Conservation (phyloP, 148 eudicot genomes). For the Cornus controversa region DNA sequence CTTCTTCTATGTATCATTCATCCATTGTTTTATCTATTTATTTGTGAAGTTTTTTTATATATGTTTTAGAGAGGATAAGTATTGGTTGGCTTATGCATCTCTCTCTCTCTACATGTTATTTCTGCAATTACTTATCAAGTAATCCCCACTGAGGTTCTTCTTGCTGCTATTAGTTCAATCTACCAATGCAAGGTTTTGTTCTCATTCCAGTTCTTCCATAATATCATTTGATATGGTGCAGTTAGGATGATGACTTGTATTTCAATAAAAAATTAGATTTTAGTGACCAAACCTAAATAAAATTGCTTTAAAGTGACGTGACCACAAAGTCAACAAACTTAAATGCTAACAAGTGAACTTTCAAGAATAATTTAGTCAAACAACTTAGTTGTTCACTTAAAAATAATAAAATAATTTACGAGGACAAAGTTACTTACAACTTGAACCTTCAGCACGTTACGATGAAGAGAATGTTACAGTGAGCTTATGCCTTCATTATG, state of each 20-base stretch:
- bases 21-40: not conserved
- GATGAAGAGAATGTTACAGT: too few species aligned
- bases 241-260: not conserved
- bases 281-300: too few species aligned
- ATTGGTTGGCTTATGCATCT: not conserved
- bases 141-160: constrained; percentile 79
- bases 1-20: not conserved
- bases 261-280: not conserved
- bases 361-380: too few species aligned
- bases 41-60: not conserved
- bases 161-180: constrained; percentile 69
- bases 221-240: not conserved
- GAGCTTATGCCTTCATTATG: too few species aligned
- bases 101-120: constrained; percentile 54
- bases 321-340: too few species aligned
- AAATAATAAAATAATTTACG: too few species aligned
- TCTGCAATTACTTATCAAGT: constrained; percentile 84
- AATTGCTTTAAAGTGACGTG: too few species aligned
- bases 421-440: too few species aligned
- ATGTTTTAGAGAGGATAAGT: not conserved
- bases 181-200: constrained; percentile 62
- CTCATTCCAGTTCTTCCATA: not conserved
- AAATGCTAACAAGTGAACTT: too few species aligned
- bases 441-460: too few species aligned
- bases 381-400: too few species aligned